Base-by-base conservation (phyloP, 192 early-diverging fungal genomes). In the Powellomyces hirtus region DNA sequence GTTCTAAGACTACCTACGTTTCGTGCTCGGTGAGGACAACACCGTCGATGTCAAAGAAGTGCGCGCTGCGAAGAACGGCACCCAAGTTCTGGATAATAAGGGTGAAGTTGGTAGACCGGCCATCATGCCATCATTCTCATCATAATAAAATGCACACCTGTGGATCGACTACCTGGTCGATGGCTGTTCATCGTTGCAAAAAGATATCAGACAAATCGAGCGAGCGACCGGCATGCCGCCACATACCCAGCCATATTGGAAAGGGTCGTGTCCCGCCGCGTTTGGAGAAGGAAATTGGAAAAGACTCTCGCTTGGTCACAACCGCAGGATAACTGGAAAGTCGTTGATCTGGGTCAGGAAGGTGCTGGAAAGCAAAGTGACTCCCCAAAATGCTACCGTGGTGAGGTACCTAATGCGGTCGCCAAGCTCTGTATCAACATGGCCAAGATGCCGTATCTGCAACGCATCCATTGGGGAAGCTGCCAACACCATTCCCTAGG, bases 81-180 rank as follows among this genome's bases (percentile, higher is more conserved):
- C 90, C 90, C 4, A 92, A 40, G 64, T 92, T 92, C 72, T 89
- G n/a, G n/a, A n/a, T n/a, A n/a, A n/a, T n/a, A n/a, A n/a, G n/a
- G n/a, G 49, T 16, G 37, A 30, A 64, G 18, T 18, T 46, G n/a
- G 59, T 52, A 38, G 30, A 63, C 37, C 18, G 59, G 49, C 14
- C 42, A 38, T 63, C 22, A 13, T 29, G 27, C 53, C n/a, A n/a
- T n/a, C n/a, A n/a, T 61, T 51, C 49, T 60, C 18, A 11, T 50
- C 46, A 36, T 37, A 36, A 10, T 27, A 16, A 61, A 30, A n/a
- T n/a, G 7, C 20, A 74, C 61, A 18, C 55, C n/a, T n/a, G 77
- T 29, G 80, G 76, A 58, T 81, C 79, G 14, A 60, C 37, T 2
- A 71, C 46, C 31, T 58, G 52, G 64, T 75, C 68, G n/a, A 71